Evolutionary conservation across 108 stramenopile genomes (phyloP).

Genomic region (Poteriospumella lacustris): DNA sequence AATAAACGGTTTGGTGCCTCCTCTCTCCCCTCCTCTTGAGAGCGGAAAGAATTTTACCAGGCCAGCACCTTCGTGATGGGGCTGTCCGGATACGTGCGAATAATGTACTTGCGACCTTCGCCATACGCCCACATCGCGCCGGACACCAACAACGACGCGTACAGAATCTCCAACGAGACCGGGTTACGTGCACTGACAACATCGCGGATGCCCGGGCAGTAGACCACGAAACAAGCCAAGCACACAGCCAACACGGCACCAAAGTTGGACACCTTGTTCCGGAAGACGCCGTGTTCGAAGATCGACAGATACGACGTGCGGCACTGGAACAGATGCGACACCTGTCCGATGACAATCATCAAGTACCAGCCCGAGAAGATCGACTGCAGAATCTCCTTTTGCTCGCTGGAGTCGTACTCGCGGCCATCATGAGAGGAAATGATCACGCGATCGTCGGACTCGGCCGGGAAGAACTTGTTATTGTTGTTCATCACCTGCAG

Average conservation of each 20-base stretch:
- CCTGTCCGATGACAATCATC: background rate
- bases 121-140: background rate
- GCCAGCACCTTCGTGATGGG: too few relatives aligned
- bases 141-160: background rate
- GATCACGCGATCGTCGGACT: background rate
- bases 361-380: background rate
- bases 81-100: too few relatives aligned
- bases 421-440: background rate
- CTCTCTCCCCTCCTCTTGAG: too few relatives aligned
- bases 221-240: background rate
- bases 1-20: too few relatives aligned
- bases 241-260: background rate
- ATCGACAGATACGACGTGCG: background rate
- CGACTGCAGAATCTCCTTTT: too few relatives aligned
- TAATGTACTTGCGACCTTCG: too few relatives aligned
- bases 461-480: background rate
- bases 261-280: background rate
- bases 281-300: background rate
- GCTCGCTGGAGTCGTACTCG: background rate
- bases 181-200: too few relatives aligned
- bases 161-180: background rate
- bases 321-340: background rate
- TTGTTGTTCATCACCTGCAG: background rate
- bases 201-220: background rate
- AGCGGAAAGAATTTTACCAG: too few relatives aligned